A percentile compares a stretch with the other conserved stretches of the same genome.
Evolutionary conservation across 164 flowering plant genomes (phyloP).

Genomic region (Taxillus chinensis): DNA sequence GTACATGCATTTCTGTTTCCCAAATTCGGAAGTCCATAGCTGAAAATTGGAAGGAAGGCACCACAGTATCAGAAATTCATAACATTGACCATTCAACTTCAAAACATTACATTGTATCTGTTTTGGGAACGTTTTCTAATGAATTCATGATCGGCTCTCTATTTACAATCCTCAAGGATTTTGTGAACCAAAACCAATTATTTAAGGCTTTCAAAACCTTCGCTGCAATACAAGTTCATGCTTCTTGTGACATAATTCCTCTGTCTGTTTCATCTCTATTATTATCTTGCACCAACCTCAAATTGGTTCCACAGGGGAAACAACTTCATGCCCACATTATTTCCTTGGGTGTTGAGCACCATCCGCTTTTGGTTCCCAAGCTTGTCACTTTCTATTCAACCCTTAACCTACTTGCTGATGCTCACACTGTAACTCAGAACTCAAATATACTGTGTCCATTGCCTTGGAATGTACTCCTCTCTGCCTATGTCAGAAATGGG

Average conservation of each 20-base stretch:
- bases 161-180: constrained; percentile 16
- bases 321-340: constrained; percentile 39
- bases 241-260: constrained; percentile 12
- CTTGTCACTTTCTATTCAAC: constrained; percentile 37
- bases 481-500: constrained; percentile 31
- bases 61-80: background rate
- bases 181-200: constrained; percentile 14
- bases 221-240: constrained; percentile 22
- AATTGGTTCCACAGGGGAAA: constrained; percentile 23
- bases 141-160: constrained; percentile 18
- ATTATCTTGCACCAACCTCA: constrained; percentile 23
- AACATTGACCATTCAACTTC: too few species aligned
- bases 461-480: constrained; percentile 52
- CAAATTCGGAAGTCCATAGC: constrained; percentile 14
- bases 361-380: constrained; percentile 35
- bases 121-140: background rate
- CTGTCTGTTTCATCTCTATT: constrained; percentile 31
- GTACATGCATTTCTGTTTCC: too few species aligned
- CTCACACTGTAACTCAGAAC: constrained; percentile 23
- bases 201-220: constrained; percentile 30
- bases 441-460: constrained; percentile 19
- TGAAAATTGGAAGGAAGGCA: constrained; percentile 30
- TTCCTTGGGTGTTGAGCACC: constrained; percentile 25
- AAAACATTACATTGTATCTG: too few species aligned
- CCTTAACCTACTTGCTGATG: constrained; percentile 23